Conservation (phyloP, 164 flowering plant species). For the Chloranthus sessilifolius region DNA sequence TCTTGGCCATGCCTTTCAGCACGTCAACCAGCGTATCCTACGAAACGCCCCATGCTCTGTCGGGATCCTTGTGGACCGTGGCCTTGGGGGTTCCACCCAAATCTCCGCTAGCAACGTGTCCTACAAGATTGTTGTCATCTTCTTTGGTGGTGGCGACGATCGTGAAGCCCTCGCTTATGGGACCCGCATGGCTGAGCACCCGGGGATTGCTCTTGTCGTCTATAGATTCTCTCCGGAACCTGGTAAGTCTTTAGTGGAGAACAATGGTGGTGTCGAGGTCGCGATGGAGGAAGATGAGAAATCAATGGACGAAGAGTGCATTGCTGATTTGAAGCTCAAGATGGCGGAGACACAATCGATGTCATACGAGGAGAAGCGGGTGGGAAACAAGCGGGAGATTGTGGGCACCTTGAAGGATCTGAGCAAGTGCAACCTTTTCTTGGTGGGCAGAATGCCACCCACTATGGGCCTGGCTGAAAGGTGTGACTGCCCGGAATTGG, state of each 20-base stretch:
- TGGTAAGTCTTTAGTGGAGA: conserved; percentile 8
- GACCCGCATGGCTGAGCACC: conserved; percentile 44
- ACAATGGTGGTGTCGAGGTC: background rate
- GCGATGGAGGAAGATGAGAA: conserved; percentile 5
- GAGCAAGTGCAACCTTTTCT: conserved; percentile 32
- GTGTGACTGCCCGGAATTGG: conserved; percentile 43
- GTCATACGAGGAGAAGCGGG: conserved; percentile 27
- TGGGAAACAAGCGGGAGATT: conserved; percentile 18
- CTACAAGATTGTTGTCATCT: conserved; percentile 19
- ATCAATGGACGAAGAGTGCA: conserved; percentile 14
- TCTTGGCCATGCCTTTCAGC: conserved; percentile 22
- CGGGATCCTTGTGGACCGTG: conserved; percentile 43
- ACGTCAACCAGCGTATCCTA: conserved; percentile 30
- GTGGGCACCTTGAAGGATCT: conserved; percentile 11
- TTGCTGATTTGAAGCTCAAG: conserved; percentile 9
- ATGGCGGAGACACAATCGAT: conserved; percentile 6
- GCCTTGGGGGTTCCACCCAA: conserved; percentile 41
- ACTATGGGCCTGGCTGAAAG: conserved; percentile 6
- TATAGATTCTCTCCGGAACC: conserved; percentile 19
- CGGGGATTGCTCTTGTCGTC: conserved; percentile 36
- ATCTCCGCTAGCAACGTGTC: conserved; percentile 39
- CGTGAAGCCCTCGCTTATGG: conserved; percentile 42
- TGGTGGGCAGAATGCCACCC: conserved; percentile 44
- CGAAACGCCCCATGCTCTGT: conserved; percentile 43
- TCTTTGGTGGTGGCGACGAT: conserved; percentile 46